Percentiles rank a stretch among this genome's conserved stretches.
These are phyloP conservation scores for Malassezia pachydermatis DNA, from an alignment of 1,284 basidiomycete genomes.

Conservation along the genomic window DNA sequence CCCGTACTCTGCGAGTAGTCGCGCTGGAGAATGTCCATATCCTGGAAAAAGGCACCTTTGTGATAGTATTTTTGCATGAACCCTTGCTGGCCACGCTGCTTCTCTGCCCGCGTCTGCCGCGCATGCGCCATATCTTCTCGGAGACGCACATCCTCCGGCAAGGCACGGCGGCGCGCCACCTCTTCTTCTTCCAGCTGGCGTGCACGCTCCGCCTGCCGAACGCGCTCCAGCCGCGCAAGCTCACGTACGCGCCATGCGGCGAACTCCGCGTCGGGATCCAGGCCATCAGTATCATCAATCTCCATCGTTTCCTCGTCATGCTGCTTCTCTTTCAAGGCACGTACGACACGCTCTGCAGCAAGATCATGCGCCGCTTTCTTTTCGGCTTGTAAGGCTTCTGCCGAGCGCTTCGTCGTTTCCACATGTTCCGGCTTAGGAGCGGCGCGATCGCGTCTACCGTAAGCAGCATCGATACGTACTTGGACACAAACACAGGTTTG, in stretches of 20 bases:
- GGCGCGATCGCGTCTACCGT: constrained; percentile 55
- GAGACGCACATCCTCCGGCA: constrained; percentile 82
- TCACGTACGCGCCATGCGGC: constrained; percentile 91
- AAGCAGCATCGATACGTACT: constrained; percentile 54
- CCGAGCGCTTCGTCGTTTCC: constrained; percentile 11
- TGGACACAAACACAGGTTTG: constrained; percentile 79
- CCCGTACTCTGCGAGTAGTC: constrained; percentile 83
- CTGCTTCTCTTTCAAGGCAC: constrained; percentile 78
- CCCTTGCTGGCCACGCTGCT: constrained; percentile 71
- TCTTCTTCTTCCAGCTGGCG: constrained; percentile 77
- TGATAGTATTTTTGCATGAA: constrained; percentile 99
- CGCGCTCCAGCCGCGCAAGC: constrained; percentile 75
- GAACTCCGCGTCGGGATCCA: constrained; percentile 83
- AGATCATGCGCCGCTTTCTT: constrained; percentile 70
- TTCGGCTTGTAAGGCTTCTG: constrained; percentile 51
- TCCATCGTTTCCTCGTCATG: constrained; percentile 65
- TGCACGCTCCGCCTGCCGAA: constrained; percentile 69
- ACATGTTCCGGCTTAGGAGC: constrained; percentile 48
- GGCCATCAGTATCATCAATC: constrained; percentile 85
- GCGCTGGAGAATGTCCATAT: constrained; percentile 75
- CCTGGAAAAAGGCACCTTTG: constrained; percentile 92
- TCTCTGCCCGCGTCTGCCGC: constrained; percentile 65
- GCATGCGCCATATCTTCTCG: constrained; percentile 81
- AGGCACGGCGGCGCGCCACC: constrained; percentile 72
- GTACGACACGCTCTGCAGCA: constrained; percentile 73